Base-by-base conservation (phyloP, 1,284 basidiomycete genomes). In the Papiliotrema nemorosa region DNA sequence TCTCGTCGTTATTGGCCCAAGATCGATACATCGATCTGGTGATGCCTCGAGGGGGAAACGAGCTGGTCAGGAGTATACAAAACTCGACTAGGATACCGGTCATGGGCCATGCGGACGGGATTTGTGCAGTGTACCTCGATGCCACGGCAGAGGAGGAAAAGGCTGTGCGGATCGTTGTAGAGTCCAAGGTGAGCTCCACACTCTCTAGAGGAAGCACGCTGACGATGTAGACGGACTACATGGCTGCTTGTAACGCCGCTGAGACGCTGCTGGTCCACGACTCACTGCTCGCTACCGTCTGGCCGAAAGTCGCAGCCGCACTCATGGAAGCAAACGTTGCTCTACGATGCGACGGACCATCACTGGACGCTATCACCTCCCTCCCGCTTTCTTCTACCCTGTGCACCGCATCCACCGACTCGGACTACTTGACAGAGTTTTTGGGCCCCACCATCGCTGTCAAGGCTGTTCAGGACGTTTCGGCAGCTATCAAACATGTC, bases 41-140 rank as follows among this genome's bases (percentile, higher is more conserved):
- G 49, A 97, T 98, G 72, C 96, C 96, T 0, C 79, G 96, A 48
- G 96, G 96, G 14, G 91, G 91, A 64, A 96, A 94, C 64, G 84
- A 82, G 62, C 83, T 99, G 21, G 96, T 98, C 12, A 80, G 78
- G 55, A 86, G 78, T 68, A 97, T 99, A 52, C 90, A 97, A 72
- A 86, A 89, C 54, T 83, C 80, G 56, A 96, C 94, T 0, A 81
- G 87, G 49, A 97, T 99, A 58, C 87, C 96, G 1, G 96, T 99
- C 40, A 97, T 98, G 92, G 96, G 96, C 1, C 96, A 99, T 67
- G 94, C 96, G 3, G 94, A 98, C 72, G 94, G 94, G 0, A 77
- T 97, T 9, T 98, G 94, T 71, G 81, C 85, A 5, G 84, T 93
- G 1, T 97, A 87, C 72, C 76, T 98, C 3, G 94, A 99, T 72